phyloP scores from a whole-genome alignment of 1,284 basidiomycete species.

The Marasmius tenuissimus region DNA sequence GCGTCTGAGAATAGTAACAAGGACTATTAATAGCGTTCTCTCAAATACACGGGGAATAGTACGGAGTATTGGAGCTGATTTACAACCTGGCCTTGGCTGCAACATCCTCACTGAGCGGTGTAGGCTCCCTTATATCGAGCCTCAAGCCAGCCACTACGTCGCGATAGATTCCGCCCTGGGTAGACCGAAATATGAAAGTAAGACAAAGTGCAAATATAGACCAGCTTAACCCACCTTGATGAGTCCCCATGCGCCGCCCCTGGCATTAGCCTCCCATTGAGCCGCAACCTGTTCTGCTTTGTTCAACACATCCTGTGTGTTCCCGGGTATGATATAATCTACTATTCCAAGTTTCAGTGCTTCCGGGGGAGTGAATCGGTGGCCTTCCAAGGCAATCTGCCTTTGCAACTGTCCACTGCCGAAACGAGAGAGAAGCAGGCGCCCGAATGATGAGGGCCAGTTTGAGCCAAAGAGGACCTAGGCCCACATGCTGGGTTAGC shows the following conservation, averaged over 20 bases:
- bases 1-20: background rate
- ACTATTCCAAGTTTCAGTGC: constrained; percentile 69
- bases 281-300: constrained; percentile 62
- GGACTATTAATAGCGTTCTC: background rate
- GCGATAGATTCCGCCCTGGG: constrained; percentile 42
- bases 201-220: background rate
- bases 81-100: constrained; percentile 44
- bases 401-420: constrained; percentile 62
- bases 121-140: constrained; percentile 34
- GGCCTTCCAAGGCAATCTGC: constrained; percentile 81
- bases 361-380: constrained; percentile 79
- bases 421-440: constrained; percentile 69
- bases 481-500: constrained; percentile 1
- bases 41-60: background rate
- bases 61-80: background rate
- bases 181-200: background rate
- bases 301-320: constrained; percentile 58
- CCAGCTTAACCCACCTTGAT: constrained; percentile 47
- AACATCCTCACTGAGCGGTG: constrained; percentile 37
- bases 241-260: constrained; percentile 62
- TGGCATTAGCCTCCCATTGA: constrained; percentile 45
- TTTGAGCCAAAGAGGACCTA: constrained; percentile 83
- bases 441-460: constrained; percentile 73
- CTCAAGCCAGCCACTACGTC: constrained; percentile 41
- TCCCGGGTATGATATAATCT: constrained; percentile 65